A percentile compares a stretch with the other conserved stretches of the same genome.
Evolutionary conservation across 1,284 basidiomycete genomes (phyloP).

Genomic region (Rugosomyces carneus): DNA sequence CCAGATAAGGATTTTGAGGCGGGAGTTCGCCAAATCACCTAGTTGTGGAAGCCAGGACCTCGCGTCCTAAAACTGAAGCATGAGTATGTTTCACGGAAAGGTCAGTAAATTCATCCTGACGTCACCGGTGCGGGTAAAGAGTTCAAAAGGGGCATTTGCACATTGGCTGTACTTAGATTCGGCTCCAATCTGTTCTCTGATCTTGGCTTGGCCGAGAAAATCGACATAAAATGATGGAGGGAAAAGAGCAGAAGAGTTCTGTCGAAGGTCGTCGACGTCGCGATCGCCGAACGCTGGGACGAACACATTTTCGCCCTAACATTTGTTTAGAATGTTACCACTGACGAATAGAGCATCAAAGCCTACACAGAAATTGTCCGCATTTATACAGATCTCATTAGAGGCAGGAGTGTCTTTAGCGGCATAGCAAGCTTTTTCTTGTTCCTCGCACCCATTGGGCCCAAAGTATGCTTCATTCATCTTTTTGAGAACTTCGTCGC

Average conservation of each 20-base stretch:
- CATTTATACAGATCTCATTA: slow-evolving; percentile 41
- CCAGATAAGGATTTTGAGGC: slow-evolving; percentile 57
- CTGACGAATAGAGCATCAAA: too few relatives aligned
- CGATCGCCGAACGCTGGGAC: slow-evolving; percentile 44
- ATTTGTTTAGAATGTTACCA: too few relatives aligned
- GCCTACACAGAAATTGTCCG: slow-evolving; percentile 54
- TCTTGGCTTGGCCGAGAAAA: slow-evolving; percentile 33
- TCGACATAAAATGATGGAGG: slow-evolving; percentile 50
- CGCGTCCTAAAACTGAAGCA: slow-evolving; percentile 35
- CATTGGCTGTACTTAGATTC: slow-evolving; percentile 43
- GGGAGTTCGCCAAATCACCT: slow-evolving; percentile 43
- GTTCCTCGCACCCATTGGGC: slow-evolving; percentile 43
- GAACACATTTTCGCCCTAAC: slow-evolving; percentile 43
- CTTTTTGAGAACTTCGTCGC: slow-evolving; percentile 35
- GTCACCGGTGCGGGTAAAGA: slow-evolving; percentile 40
- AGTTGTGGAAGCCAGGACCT: slow-evolving; percentile 48
- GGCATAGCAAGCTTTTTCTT: slow-evolving; percentile 47
- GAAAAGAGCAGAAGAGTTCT: slow-evolving; percentile 47
- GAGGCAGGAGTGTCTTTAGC: slow-evolving; percentile 41
- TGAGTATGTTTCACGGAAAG: not conserved
- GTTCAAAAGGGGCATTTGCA: slow-evolving; percentile 30
- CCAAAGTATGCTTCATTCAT: slow-evolving; percentile 45
- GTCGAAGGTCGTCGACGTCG: slow-evolving; percentile 51
- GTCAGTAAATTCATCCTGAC: slow-evolving; percentile 14
- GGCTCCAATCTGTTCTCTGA: slow-evolving; percentile 46